Evolutionary conservation across 306 rosid genomes (phyloP), one percentile per base, ranked within the genome.

Genomic region (Hippophae tibetana): DNA sequence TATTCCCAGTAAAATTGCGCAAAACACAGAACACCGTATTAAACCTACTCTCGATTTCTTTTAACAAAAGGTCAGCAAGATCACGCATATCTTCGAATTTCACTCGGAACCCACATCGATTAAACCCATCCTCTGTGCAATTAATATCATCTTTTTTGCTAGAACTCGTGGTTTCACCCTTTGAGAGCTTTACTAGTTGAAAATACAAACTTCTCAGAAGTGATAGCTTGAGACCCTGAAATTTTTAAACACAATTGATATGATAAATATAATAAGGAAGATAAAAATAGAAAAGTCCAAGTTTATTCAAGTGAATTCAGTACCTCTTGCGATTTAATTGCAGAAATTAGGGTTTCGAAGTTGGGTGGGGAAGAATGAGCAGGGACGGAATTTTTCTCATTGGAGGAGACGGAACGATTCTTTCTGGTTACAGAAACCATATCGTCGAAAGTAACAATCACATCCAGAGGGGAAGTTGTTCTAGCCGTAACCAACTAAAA

Each of bases 61-160:
- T 1, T 68, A 83, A 85, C 77, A 85, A 76, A 76, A 55, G 48
- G 59, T 79, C 57, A 45, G 72, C 78, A 38, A 86, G 72, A 14
- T 4, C 8, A 46, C 56, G 58, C 0, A 63, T 11, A 73, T 75
- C 72, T 46, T 58, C 49, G 13, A 42, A 38, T 42, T 57, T 57
- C 63, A 27, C 57, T 13, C 58, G 41, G 42, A 52, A 47, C 63
- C 83, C 79, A 12, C 43, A 60, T 9, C 7, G 11, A 46, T 38
- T 9, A 10, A 64, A 52, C 52, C 53, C 64, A 10, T 44, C 25
- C 52, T 65, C 65, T 13, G 47, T 52, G 61, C 8, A 40, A 5
- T 10, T 43, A 7, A 38, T 50, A 31, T 43, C 7, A 9, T 63
- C 45, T 59, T 66, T 51, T 13, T 2, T 25, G 8, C 55, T 58